These are phyloP conservation scores for Gracilariopsis chorda DNA, from an alignment of 23 red algal species.

Conservation along the genomic window DNA sequence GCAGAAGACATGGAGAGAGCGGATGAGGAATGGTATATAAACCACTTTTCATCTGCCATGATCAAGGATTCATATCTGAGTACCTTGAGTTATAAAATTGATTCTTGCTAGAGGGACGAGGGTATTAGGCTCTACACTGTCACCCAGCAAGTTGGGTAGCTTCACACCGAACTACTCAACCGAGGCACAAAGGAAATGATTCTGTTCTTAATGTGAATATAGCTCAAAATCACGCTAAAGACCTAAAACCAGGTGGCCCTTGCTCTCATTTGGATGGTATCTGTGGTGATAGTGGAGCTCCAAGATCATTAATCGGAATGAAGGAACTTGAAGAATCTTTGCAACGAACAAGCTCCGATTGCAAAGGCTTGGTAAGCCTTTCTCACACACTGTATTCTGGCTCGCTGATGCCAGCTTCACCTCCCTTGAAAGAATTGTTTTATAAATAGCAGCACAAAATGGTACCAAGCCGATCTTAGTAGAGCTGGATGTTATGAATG, in stretches of 20 bases:
- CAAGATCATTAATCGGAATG: constrained; percentile 7
- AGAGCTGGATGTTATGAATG: background rate
- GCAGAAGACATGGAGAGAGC: background rate
- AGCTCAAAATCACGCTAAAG: background rate
- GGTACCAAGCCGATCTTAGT: background rate
- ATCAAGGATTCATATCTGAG: too few species aligned
- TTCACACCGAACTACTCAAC: background rate
- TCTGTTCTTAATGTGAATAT: background rate
- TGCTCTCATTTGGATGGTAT: background rate
- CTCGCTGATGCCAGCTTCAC: constrained; percentile 23
- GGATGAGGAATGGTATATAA: background rate
- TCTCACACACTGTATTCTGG: background rate
- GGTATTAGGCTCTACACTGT: background rate
- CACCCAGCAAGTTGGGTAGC: background rate
- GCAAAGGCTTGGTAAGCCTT: background rate
- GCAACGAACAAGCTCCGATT: background rate
- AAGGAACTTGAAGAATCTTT: constrained; percentile 26
- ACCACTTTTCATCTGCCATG: too few species aligned
- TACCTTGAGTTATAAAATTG: too few species aligned
- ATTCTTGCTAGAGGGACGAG: background rate
- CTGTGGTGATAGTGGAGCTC: constrained; percentile 35
- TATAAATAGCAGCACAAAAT: background rate
- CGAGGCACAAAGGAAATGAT: background rate
- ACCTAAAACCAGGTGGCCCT: background rate
- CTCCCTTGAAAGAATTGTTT: background rate